Conservation (phyloP, 177 flowering plant species). For the Telopea speciosissima region DNA sequence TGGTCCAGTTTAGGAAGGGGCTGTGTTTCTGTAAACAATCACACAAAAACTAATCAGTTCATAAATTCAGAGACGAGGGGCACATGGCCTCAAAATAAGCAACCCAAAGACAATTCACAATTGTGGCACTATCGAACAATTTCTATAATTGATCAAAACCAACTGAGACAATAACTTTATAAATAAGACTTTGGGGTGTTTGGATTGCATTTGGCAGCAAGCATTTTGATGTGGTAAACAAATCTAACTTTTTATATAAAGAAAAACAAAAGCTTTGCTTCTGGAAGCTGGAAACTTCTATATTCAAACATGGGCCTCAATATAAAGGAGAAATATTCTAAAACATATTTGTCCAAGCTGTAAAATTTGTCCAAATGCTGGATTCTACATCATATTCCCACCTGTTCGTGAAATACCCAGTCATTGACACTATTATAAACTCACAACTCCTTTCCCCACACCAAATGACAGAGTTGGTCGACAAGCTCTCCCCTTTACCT, state of each 20-base stretch:
- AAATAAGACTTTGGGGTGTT: no score
- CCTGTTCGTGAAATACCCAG: neutral
- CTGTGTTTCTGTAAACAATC: constrained; percentile 39
- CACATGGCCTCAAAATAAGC: neutral
- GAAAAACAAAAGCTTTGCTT: no score
- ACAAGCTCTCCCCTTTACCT: no score
- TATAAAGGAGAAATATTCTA: neutral
- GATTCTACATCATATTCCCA: no score
- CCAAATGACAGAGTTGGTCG: no score
- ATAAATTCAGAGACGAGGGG: neutral
- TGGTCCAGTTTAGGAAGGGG: constrained; percentile 67
- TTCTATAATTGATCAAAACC: neutral
- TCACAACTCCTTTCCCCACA: neutral
- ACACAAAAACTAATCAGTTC: neutral
- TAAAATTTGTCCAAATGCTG: no score
- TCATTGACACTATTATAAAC: neutral
- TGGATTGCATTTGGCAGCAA: no score
- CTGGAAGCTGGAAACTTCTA: no score
- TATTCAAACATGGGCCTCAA: no score
- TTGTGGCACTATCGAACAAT: neutral
- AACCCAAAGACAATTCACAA: neutral
- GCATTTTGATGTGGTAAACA: no score
- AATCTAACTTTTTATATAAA: no score
- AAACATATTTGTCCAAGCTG: neutral
- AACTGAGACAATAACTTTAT: neutral